Evolutionary conservation across 108 stramenopile species (phyloP).

Genomic region (Nitzschia palea): DNA sequence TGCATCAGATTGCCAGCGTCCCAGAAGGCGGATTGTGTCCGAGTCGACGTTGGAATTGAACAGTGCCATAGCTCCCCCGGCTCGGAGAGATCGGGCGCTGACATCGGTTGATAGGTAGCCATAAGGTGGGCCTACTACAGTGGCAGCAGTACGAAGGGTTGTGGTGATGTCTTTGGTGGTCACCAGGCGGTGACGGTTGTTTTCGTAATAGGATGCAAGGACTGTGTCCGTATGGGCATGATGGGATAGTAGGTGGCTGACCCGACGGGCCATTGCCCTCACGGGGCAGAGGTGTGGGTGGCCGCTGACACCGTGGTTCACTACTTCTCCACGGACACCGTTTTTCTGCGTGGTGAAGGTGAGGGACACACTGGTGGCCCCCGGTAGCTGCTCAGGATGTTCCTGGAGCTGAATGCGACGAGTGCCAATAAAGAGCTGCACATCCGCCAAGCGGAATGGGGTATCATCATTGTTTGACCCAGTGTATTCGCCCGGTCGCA

Average conservation of each 20-base stretch:
- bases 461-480: conserved; percentile 16
- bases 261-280: not conserved
- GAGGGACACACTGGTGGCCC: conserved; percentile 31
- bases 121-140: conserved; percentile 1
- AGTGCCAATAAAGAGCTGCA: conserved; percentile 29
- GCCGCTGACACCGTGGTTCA: conserved; percentile 8
- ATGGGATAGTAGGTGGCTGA: not conserved
- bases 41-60: conserved; percentile 43
- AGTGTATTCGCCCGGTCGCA: conserved; percentile 36
- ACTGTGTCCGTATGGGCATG: not conserved
- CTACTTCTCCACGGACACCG: conserved; percentile 25
- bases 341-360: conserved; percentile 45
- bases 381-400: conserved; percentile 21
- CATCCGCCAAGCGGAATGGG: conserved; percentile 27
- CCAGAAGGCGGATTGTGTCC: conserved; percentile 45
- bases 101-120: conserved; percentile 35
- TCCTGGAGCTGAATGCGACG: too few relatives aligned
- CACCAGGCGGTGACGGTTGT: not conserved
- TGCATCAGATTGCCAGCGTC: conserved; percentile 56
- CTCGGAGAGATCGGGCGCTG: conserved; percentile 47
- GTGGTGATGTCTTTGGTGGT: not conserved
- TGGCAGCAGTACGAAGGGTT: not conserved
- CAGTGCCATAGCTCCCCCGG: conserved; percentile 60
- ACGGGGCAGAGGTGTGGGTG: conserved; percentile 6
- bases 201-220: not conserved